A percentile compares a stretch with the other conserved stretches of the same genome.
phyloP scores from a whole-genome alignment of 192 early-diverging fungal species.

The Umbelopsis sp. region DNA sequence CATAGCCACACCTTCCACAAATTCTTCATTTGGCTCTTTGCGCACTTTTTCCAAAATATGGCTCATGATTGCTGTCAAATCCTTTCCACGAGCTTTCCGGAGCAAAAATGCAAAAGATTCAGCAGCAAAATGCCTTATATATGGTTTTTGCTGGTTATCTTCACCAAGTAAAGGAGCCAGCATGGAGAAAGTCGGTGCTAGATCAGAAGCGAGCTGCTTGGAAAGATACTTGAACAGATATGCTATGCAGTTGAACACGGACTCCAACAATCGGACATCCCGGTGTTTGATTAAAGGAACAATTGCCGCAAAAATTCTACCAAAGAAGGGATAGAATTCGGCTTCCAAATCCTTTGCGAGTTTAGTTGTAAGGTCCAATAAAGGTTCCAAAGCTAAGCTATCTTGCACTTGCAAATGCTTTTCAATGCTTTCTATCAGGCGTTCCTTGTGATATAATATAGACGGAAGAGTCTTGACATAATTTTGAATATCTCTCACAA shows the following conservation, averaged over 20 bases:
- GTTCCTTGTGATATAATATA: constrained; percentile 88
- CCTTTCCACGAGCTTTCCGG: constrained; percentile 69
- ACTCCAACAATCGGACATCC: constrained; percentile 79
- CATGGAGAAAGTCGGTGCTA: constrained; percentile 77
- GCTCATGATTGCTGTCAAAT: constrained; percentile 61
- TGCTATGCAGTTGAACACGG: constrained; percentile 85
- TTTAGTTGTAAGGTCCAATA: constrained; percentile 80
- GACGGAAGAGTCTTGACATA: constrained; percentile 79
- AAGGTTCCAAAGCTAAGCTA: constrained; percentile 73
- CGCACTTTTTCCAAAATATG: constrained; percentile 62
- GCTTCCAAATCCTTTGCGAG: constrained; percentile 92
- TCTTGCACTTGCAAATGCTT: constrained; percentile 64
- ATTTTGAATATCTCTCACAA: constrained; percentile 66
- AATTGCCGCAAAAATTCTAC: constrained; percentile 65
- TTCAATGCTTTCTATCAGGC: constrained; percentile 68
- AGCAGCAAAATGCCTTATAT: constrained; percentile 86
- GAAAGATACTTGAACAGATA: constrained; percentile 91
- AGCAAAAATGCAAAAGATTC: constrained; percentile 92
- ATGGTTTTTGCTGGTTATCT: constrained; percentile 65
- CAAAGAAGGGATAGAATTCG: constrained; percentile 83
- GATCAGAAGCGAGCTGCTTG: constrained; percentile 65
- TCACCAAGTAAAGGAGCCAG: constrained; percentile 73
- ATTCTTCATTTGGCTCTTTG: constrained; percentile 49
- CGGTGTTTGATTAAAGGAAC: constrained; percentile 65
- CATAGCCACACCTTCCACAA: constrained; percentile 76